Evolutionary conservation across 2,329 filamentous ascomycete genomes (phyloP).

Genomic region (Diaporthe humulicola): DNA sequence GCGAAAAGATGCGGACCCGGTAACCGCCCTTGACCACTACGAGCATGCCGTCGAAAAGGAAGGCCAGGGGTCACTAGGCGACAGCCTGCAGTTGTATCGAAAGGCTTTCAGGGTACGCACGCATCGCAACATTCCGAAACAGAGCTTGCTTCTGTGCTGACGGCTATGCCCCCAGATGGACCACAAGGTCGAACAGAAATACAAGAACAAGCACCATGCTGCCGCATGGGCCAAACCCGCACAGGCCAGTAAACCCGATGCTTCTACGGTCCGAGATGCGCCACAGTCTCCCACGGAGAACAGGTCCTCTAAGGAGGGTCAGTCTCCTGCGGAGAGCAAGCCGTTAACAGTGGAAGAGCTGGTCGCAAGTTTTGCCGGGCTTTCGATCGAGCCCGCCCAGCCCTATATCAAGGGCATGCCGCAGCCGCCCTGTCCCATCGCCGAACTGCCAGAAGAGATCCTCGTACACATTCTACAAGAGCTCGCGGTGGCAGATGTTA

Average conservation of each 20-base stretch:
- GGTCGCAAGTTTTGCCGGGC: constrained; percentile 78
- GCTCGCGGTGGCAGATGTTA: constrained; percentile 80
- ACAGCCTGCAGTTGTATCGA: constrained; percentile 89
- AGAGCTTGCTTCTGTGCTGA: constrained; percentile 9
- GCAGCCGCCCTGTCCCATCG: constrained; percentile 83
- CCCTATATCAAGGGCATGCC: constrained; percentile 80
- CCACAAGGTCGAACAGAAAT: constrained; percentile 83
- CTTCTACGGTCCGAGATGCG: constrained; percentile 42
- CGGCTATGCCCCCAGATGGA: constrained; percentile 73
- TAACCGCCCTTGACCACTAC: constrained; percentile 90
- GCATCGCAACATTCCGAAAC: constrained; percentile 41
- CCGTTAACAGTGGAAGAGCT: constrained; percentile 75
- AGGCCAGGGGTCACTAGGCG: constrained; percentile 84
- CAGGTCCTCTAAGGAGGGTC: constrained; percentile 56
- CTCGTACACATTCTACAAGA: constrained; percentile 82
- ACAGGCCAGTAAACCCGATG: constrained; percentile 42
- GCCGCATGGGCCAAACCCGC: constrained; percentile 65
- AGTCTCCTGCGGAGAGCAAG: constrained; percentile 54
- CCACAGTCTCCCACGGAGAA: constrained; percentile 53
- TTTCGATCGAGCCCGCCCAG: constrained; percentile 76
- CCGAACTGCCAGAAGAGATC: constrained; percentile 84
- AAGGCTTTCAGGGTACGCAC: constrained; percentile 84
- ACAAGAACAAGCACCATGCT: constrained; percentile 93
- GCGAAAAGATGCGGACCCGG: constrained; percentile 62
- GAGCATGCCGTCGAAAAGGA: constrained; percentile 93